These are phyloP conservation scores for Dactylellina parvicollis DNA, from an alignment of 2,329 filamentous ascomycete genomes.

Conservation along the genomic window DNA sequence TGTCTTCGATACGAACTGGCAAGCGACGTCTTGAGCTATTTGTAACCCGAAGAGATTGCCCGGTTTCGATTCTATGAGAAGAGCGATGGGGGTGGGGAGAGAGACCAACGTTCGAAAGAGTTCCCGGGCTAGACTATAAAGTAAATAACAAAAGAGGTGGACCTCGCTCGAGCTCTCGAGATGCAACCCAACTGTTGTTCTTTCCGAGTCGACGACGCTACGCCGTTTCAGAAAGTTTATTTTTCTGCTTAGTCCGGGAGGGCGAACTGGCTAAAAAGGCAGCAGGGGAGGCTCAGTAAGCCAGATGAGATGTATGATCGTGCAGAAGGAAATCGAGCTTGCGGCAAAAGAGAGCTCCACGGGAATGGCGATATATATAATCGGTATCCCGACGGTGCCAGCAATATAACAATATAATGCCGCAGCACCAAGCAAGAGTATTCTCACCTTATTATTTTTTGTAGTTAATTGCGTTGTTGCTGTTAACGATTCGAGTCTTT, in stretches of 20 bases:
- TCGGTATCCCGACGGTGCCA: no score
- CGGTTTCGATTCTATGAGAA: not conserved
- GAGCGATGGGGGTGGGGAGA: not conserved
- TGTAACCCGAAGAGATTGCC: not conserved
- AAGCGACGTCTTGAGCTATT: not conserved
- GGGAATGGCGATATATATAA: not conserved
- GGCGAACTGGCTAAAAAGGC: not conserved
- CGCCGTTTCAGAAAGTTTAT: conserved; percentile 38
- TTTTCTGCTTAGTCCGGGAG: not conserved
- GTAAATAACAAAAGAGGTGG: no score
- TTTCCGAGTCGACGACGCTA: conserved; percentile 19
- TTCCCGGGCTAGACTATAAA: not conserved
- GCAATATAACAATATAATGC: no score
- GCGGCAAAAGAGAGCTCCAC: not conserved
- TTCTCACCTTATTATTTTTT: no score
- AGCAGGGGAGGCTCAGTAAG: not conserved
- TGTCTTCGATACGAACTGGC: not conserved
- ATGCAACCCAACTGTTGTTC: conserved; percentile 35
- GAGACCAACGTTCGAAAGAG: not conserved
- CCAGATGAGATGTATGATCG: not conserved
- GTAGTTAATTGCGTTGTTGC: no score
- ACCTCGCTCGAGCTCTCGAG: conserved; percentile 17
- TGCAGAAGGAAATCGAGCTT: not conserved
- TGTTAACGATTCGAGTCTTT: no score
- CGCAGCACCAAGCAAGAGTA: no score